phyloP scores from a whole-genome alignment of 1,139 yeast species.

The Protomyces inundatus region DNA sequence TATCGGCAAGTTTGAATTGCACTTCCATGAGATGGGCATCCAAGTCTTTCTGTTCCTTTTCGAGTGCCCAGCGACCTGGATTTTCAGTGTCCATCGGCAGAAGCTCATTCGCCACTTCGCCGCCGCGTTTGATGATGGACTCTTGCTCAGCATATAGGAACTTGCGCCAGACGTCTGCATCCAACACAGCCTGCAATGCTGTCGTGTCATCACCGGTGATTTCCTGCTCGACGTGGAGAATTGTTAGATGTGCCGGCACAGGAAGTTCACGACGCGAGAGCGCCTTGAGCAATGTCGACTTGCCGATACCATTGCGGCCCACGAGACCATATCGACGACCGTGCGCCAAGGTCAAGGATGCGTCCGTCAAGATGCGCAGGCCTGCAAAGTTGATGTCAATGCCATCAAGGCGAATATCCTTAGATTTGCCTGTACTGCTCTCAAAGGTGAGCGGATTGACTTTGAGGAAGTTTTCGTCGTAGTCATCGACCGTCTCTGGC shows the following conservation, averaged over 20 bases:
- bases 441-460: slow-evolving; percentile 93
- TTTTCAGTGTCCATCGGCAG: slow-evolving; percentile 54
- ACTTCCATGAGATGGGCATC: slow-evolving; percentile 72
- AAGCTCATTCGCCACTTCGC: slow-evolving; percentile 69
- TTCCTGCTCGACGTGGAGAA: slow-evolving; percentile 96
- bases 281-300: slow-evolving; percentile 86
- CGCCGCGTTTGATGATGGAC: slow-evolving; percentile 65
- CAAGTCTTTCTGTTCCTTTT: slow-evolving; percentile 82
- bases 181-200: slow-evolving; percentile 88
- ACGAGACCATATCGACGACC: slow-evolving; percentile 96
- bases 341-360: slow-evolving; percentile 76
- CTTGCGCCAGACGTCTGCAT: slow-evolving; percentile 99
- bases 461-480: slow-evolving; percentile 88
- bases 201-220: slow-evolving; percentile 84
- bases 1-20: slow-evolving; percentile 73
- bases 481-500: slow-evolving; percentile 53
- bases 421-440: slow-evolving; percentile 72
- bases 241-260: slow-evolving; percentile 90
- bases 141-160: slow-evolving; percentile 71
- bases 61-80: slow-evolving; percentile 71
- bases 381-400: slow-evolving; percentile 93
- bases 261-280: slow-evolving; percentile 87
- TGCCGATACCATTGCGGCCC: slow-evolving; percentile 99
- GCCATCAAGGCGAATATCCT: slow-evolving; percentile 87
- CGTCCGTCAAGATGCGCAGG: slow-evolving; percentile 82